These are phyloP conservation scores for Pharus latifolius DNA, from an alignment of 176 grass and related monocot genomes.

Conservation along the genomic window DNA sequence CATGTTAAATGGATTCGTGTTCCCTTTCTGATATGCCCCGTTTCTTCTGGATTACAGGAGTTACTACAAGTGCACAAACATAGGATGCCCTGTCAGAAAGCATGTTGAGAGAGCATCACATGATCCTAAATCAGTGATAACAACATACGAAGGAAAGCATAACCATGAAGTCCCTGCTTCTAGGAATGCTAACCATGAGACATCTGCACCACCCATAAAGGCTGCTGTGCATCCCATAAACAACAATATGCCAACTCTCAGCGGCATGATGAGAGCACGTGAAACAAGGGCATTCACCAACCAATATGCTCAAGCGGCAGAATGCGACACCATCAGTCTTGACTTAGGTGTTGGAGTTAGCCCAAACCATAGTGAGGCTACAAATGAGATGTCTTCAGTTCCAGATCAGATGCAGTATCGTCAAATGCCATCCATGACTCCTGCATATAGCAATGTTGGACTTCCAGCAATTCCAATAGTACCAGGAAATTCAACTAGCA, in stretches of 20 bases:
- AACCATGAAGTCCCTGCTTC: conserved; percentile 97
- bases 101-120: conserved; percentile 99
- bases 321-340: conserved; percentile 67
- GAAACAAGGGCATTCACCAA: conserved; percentile 31
- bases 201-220: conserved; percentile 29
- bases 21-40: not conserved
- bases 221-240: conserved; percentile 24
- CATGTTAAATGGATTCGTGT: too few relatives aligned
- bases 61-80: conserved; percentile 97
- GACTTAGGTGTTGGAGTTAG: conserved; percentile 91
- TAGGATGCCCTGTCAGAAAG: conserved; percentile 89
- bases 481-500: conserved; percentile 31
- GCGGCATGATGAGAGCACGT: conserved; percentile 60
- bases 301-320: conserved; percentile 43
- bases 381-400: conserved; percentile 24
- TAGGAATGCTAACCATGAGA: conserved; percentile 56
- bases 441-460: conserved; percentile 31
- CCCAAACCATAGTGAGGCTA: conserved; percentile 45
- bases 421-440: conserved; percentile 46
- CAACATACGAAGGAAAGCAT: conserved; percentile 98
- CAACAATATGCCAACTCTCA: conserved; percentile 30
- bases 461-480: conserved; percentile 29
- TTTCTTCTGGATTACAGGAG: conserved; percentile 52
- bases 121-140: conserved; percentile 97
- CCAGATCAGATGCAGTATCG: conserved; percentile 44